Conservation (phyloP, 2,329 filamentous ascomycete species). For the Phyllosticta capitalensis region DNA sequence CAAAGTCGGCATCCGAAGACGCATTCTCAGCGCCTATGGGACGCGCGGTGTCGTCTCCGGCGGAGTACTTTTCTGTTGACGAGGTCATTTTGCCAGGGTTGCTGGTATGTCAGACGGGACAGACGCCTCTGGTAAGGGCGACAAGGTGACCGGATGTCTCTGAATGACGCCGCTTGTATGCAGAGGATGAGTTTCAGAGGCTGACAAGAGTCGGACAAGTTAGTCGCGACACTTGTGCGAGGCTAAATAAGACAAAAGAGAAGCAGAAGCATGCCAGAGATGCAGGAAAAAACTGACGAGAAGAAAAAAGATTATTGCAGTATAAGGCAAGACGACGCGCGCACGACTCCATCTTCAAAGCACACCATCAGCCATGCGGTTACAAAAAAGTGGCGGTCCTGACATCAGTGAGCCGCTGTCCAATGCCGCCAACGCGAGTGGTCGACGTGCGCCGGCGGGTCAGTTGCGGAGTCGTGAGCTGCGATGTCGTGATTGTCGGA, state of each 20-base stretch:
- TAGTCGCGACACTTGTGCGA: not conserved
- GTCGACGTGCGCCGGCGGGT: not conserved
- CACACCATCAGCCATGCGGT: not conserved
- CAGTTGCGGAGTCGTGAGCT: not conserved
- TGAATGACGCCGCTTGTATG: not conserved
- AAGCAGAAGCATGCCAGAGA: not conserved
- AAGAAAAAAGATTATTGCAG: not conserved
- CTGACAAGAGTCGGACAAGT: not conserved
- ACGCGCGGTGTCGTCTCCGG: not conserved
- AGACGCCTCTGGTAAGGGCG: not conserved
- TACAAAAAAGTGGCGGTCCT: not conserved
- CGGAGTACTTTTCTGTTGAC: not conserved
- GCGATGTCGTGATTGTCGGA: not conserved
- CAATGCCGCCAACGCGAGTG: not conserved
- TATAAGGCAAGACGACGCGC: not conserved
- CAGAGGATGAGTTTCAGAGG: not conserved
- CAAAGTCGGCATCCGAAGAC: constrained; percentile 1
- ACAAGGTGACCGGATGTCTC: not conserved
- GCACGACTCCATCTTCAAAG: not conserved
- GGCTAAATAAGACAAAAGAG: not conserved
- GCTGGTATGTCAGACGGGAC: not conserved
- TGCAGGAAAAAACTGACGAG: not conserved
- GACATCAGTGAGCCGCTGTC: not conserved
- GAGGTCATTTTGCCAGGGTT: not conserved
- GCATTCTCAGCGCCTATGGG: not conserved